Conservation (phyloP, 2,329 filamentous ascomycete genomes). For the Penicillium sp. region DNA sequence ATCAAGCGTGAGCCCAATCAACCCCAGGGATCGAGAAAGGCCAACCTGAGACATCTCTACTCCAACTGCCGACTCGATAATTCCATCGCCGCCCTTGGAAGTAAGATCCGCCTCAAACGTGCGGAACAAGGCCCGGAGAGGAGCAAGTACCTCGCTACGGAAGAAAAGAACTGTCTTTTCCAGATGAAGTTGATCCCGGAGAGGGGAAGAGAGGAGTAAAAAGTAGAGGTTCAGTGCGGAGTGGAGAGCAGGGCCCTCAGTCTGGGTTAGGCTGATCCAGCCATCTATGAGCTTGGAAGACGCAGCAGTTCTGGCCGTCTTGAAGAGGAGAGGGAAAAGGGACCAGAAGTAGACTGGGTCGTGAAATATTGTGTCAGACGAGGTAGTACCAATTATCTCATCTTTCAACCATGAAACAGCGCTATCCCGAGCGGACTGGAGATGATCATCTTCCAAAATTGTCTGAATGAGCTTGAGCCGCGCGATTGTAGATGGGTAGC, state of each 20-base stretch:
- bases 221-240: conserved; percentile 61
- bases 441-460: conserved; percentile 55
- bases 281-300: conserved; percentile 40
- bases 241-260: conserved; percentile 50
- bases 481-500: conserved; percentile 53
- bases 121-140: conserved; percentile 33
- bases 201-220: conserved; percentile 52
- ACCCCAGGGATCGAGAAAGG: conserved; percentile 36
- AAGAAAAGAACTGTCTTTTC: conserved; percentile 35
- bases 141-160: conserved; percentile 32
- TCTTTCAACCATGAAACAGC: conserved; percentile 63
- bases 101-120: conserved; percentile 34
- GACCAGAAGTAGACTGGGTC: conserved; percentile 38
- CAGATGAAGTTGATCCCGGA: conserved; percentile 51
- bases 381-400: conserved; percentile 53
- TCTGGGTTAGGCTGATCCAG: conserved; percentile 53
- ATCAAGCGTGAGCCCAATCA: conserved; percentile 33
- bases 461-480: conserved; percentile 57
- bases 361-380: conserved; percentile 32
- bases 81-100: conserved; percentile 38
- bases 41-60: conserved; percentile 36
- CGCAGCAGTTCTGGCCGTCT: conserved; percentile 42
- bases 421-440: conserved; percentile 56
- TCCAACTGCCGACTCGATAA: conserved; percentile 35
- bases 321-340: conserved; percentile 55